Evolutionary conservation across 441 rosid species (phyloP).

Genomic region (Mallotus japonicus): DNA sequence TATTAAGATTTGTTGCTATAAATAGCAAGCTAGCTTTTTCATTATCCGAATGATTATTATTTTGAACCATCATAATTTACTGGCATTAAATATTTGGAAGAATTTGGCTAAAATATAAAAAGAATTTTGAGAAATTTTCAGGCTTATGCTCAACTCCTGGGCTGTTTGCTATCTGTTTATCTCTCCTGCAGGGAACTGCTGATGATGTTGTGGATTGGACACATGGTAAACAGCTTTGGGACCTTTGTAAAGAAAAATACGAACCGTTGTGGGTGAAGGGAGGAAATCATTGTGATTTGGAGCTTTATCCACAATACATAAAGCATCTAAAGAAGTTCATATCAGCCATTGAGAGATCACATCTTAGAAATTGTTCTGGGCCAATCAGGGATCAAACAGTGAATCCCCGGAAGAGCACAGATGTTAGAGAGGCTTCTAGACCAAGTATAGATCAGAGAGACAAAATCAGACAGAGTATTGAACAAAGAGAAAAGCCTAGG

Average conservation of each 20-base stretch:
- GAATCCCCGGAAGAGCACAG: conserved; percentile 61
- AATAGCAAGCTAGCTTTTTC: not conserved
- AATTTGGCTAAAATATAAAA: too few relatives aligned
- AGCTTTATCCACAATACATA: conserved; percentile 78
- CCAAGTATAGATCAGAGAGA: conserved; percentile 52
- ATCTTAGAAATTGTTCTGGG: conserved; percentile 32
- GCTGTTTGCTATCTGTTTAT: conserved; percentile 5
- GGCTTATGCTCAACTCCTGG: conserved; percentile 2
- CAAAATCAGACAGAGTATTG: conserved; percentile 41
- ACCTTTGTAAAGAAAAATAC: conserved; percentile 80
- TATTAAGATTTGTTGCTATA: not conserved
- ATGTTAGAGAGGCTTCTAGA: conserved; percentile 52
- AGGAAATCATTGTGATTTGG: conserved; percentile 90
- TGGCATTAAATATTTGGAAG: not conserved
- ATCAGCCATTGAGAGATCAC: conserved; percentile 62
- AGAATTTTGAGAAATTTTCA: not conserved
- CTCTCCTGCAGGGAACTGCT: conserved; percentile 67
- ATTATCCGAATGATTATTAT: not conserved
- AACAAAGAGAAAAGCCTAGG: conserved; percentile 55
- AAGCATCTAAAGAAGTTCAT: conserved; percentile 87
- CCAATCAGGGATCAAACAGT: conserved; percentile 39
- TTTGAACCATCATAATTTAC: not conserved
- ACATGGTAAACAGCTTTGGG: conserved; percentile 89
- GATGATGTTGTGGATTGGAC: conserved; percentile 94
- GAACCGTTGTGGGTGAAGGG: conserved; percentile 94